A percentile compares a stretch with the other conserved stretches of the same genome.
Evolutionary conservation across 1,284 basidiomycete genomes (phyloP).

Genomic region (Volvariella volvacea): DNA sequence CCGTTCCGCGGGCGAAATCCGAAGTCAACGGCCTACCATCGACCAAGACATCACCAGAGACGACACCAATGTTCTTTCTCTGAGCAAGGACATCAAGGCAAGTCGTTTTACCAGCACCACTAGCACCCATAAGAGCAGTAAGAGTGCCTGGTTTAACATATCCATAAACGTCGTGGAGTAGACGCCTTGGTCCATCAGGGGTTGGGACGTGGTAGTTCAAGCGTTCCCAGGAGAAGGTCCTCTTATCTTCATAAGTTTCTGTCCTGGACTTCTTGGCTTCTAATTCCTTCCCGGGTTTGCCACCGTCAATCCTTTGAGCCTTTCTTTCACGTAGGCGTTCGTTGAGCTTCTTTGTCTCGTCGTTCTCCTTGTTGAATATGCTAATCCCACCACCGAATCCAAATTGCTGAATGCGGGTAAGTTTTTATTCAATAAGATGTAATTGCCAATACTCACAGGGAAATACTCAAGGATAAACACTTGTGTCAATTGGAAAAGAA

Average conservation of each 20-base stretch:
- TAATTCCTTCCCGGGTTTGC: slow-evolving; percentile 19
- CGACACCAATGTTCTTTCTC: slow-evolving; percentile 81
- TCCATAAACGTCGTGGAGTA: slow-evolving; percentile 83
- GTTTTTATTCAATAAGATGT: not conserved
- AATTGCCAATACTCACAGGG: slow-evolving; percentile 37
- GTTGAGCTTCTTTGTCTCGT: slow-evolving; percentile 64
- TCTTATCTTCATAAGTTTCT: slow-evolving; percentile 27
- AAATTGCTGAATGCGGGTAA: slow-evolving; percentile 35
- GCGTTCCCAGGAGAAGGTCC: slow-evolving; percentile 64
- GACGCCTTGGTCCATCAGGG: slow-evolving; percentile 58
- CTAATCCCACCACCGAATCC: slow-evolving; percentile 39
- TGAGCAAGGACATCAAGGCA: slow-evolving; percentile 86
- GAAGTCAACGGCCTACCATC: slow-evolving; percentile 69
- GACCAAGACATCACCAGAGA: slow-evolving; percentile 76
- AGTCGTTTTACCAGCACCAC: slow-evolving; percentile 78
- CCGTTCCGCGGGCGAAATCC: slow-evolving; percentile 75
- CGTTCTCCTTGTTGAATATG: slow-evolving; percentile 68
- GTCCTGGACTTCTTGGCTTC: slow-evolving; percentile 16
- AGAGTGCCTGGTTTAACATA: slow-evolving; percentile 86
- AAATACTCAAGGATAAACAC: slow-evolving; percentile 55
- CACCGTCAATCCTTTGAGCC: slow-evolving; percentile 20
- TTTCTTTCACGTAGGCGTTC: slow-evolving; percentile 51
- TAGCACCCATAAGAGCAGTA: slow-evolving; percentile 75
- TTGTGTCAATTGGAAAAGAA: slow-evolving; percentile 64
- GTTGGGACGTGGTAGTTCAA: slow-evolving; percentile 73